phyloP scores from a whole-genome alignment of 257 asterid genomes.

The Linaria vulgaris region DNA sequence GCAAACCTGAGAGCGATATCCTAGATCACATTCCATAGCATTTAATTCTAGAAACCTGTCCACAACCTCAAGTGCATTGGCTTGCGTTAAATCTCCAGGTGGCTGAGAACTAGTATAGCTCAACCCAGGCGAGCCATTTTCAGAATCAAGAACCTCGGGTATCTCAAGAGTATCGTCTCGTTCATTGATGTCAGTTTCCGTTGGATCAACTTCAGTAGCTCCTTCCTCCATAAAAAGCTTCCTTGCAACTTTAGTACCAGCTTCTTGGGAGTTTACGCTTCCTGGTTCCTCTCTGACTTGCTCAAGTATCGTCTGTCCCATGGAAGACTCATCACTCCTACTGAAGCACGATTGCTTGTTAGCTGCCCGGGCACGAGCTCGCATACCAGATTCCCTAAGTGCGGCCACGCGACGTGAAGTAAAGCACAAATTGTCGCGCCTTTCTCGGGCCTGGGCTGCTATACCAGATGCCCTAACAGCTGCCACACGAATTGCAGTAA shows the following conservation, averaged over 20 bases:
- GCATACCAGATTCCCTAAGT: conserved; percentile 76
- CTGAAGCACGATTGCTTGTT: conserved; percentile 28
- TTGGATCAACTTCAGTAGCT: conserved; percentile 31
- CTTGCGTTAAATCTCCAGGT: conserved; percentile 91
- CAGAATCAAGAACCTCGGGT: conserved; percentile 36
- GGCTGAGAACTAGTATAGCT: conserved; percentile 85
- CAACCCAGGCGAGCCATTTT: conserved; percentile 57
- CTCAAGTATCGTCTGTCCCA: conserved; percentile 32
- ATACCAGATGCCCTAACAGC: conserved; percentile 80
- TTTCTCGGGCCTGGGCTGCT: conserved; percentile 56
- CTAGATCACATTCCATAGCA: conserved; percentile 46
- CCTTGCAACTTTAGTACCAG: conserved; percentile 58
- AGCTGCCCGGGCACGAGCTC: conserved; percentile 48
- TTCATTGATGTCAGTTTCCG: conserved; percentile 36
- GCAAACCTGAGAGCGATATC: conserved; percentile 29
- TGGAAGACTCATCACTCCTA: conserved; percentile 36
- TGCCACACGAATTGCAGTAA: conserved; percentile 71
- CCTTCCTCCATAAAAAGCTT: conserved; percentile 70
- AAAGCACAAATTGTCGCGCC: no score
- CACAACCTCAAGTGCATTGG: conserved; percentile 79
- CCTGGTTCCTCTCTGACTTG: conserved; percentile 35
- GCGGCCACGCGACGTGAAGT: conserved; percentile 72
- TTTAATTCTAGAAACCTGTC: conserved; percentile 72
- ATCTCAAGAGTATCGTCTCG: conserved; percentile 28
- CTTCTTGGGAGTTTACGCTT: conserved; percentile 33